Percentiles rank a stretch among this genome's conserved stretches.
phyloP scores from a whole-genome alignment of 2,329 filamentous ascomycete genomes.

The Colletotrichum euphorbiae region DNA sequence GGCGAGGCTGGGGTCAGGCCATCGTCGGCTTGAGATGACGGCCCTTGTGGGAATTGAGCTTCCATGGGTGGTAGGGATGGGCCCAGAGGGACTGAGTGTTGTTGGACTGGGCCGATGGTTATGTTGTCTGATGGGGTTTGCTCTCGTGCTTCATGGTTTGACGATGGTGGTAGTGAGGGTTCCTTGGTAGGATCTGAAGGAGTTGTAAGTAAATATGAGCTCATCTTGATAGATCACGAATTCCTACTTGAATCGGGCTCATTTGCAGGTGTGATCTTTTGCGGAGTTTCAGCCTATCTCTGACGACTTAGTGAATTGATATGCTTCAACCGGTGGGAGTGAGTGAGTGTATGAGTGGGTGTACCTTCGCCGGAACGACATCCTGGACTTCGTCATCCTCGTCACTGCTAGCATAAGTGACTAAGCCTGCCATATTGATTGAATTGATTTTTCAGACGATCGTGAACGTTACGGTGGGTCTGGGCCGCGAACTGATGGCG shows the following conservation, averaged over 20 bases:
- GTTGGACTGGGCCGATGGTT: conserved; percentile 47
- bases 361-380: conserved; percentile 18
- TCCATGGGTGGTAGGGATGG: conserved; percentile 53
- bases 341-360: neutral
- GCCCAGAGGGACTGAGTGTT: conserved; percentile 50
- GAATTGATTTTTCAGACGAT: neutral
- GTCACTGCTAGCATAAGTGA: conserved; percentile 64
- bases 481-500: neutral
- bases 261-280: neutral
- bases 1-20: conserved; percentile 66
- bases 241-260: neutral
- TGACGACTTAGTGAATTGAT: conserved; percentile 9
- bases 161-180: conserved; percentile 6
- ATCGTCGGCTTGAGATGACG: conserved; percentile 39
- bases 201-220: neutral
- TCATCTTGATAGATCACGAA: no score
- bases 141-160: neutral
- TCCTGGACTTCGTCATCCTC: conserved; percentile 55
- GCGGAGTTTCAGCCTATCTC: conserved; percentile 2
- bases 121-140: conserved; percentile 23
- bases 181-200: conserved; percentile 4
- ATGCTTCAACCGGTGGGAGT: neutral
- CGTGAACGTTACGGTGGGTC: neutral
- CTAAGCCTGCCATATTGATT: conserved; percentile 56
- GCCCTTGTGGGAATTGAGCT: conserved; percentile 22